phyloP scores from a whole-genome alignment of 2,329 filamentous ascomycete genomes.

The Grosmannia huntii region DNA sequence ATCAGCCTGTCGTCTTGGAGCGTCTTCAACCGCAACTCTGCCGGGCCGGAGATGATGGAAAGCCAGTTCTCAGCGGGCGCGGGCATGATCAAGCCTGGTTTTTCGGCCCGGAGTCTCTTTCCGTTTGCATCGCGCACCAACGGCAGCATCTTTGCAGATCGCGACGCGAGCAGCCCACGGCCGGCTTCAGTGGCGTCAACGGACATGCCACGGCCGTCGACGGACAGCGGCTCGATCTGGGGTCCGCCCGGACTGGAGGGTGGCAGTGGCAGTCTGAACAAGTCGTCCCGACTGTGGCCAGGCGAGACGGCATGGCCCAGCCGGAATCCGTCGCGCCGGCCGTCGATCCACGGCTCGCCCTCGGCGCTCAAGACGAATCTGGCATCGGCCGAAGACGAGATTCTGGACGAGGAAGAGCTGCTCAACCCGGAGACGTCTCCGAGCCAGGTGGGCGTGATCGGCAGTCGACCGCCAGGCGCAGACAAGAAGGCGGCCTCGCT shows the following conservation, averaged over 20 bases:
- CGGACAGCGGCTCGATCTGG: conserved; percentile 66
- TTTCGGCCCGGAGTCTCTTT: conserved; percentile 30
- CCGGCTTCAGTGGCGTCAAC: conserved; percentile 57
- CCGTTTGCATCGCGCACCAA: conserved; percentile 38
- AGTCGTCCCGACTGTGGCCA: conserved; percentile 53
- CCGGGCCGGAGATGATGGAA: conserved; percentile 30
- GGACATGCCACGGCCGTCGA: conserved; percentile 64
- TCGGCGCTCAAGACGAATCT: conserved; percentile 47
- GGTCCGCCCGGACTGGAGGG: conserved; percentile 38
- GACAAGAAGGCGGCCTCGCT: conserved; percentile 29
- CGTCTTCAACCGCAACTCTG: conserved; percentile 41
- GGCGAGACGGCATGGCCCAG: conserved; percentile 39
- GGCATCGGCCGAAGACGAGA: conserved; percentile 52
- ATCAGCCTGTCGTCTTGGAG: conserved; percentile 48
- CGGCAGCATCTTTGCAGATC: conserved; percentile 33
- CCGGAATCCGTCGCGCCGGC: conserved; percentile 63
- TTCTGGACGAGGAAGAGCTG: conserved; percentile 44
- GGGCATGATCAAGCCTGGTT: conserved; percentile 20
- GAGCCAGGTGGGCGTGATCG: conserved; percentile 59
- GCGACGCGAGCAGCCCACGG: conserved; percentile 46
- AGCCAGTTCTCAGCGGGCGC: conserved; percentile 12
- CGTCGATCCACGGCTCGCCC: conserved; percentile 68
- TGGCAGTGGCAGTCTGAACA: conserved; percentile 24
- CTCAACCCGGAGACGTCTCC: conserved; percentile 38
- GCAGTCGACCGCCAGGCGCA: conserved; percentile 50